These are phyloP conservation scores for Mediolabrus comicus DNA, from an alignment of 108 stramenopile genomes.

Conservation along the genomic window DNA sequence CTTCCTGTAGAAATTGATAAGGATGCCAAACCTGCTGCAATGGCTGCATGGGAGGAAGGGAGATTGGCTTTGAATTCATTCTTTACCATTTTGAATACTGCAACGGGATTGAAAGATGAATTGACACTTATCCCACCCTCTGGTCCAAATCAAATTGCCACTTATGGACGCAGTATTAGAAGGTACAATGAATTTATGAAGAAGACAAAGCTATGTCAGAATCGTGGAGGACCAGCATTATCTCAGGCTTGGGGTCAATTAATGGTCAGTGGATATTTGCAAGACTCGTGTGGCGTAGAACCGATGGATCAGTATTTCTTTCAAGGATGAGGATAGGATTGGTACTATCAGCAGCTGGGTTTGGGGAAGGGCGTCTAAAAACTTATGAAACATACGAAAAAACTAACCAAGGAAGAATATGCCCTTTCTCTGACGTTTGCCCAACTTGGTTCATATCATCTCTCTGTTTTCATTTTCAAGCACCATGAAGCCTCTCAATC, in stretches of 20 bases:
- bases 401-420: not conserved
- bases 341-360: too few species aligned
- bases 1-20: conserved; percentile 75
- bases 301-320: conserved; percentile 82
- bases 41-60: conserved; percentile 81
- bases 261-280: conserved; percentile 81
- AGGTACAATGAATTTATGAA: conserved; percentile 78
- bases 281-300: conserved; percentile 84
- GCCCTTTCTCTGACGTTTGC: not conserved
- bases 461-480: not conserved
- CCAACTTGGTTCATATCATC: not conserved
- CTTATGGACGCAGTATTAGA: conserved; percentile 70
- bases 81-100: conserved; percentile 61
- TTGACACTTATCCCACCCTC: conserved; percentile 59
- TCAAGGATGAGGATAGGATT: too few species aligned
- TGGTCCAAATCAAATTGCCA: conserved; percentile 67
- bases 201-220: conserved; percentile 85
- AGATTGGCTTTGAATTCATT: conserved; percentile 76
- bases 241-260: conserved; percentile 79
- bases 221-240: conserved; percentile 66
- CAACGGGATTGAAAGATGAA: conserved; percentile 66
- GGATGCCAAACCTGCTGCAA: conserved; percentile 42
- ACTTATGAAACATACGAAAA: not conserved
- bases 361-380: too few species aligned
- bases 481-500: conserved; percentile 45